Evolutionary conservation across 2,329 filamentous ascomycete genomes (phyloP), one percentile per base, ranked within the genome.

Genomic region (Davidsoniella australis): DNA sequence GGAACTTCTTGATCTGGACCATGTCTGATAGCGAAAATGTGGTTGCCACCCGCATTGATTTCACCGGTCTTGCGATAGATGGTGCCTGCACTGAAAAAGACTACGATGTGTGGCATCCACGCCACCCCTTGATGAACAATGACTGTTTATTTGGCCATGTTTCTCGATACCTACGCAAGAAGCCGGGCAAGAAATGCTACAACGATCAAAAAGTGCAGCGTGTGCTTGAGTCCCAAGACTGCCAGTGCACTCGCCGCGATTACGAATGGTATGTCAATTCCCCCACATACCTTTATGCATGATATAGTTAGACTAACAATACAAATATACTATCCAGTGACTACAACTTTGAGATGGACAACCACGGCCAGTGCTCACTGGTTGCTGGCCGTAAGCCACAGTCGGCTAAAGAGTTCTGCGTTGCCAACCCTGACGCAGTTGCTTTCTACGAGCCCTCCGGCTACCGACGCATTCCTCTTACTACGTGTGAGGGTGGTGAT

Each of bases 131-230:
- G 53, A 75, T 83, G 55, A 67, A 82, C 7, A 71, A 86, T 55
- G 78, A 87, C 56, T 98, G 91, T 63, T 71, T 98, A 2, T 98
- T 98, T 59, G 91, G 91, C 1, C 93, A 96, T 61, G 75, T 85
- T 51, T 79, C 88, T 26, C 76, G 85, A 59, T 98, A 95, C 59
- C 76, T 94, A 58, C 85, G 91, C 61, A 98, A 96, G 74, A 88
- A 83, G 64, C 65, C 71, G n/a, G 77, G 80, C 14, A 70, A 72
- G 17, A 67, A 81, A 44, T 98, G 91, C 68, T 94, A 80, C 70
- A 95, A 94, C 58, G 79, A 82, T 47, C 73, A 75, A 61, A 75
- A 73, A 54, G 75, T 93, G 55, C 70, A 78, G 55, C 76, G 79
- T 55, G 69, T 89, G 23, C 81, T 88, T 63, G 73, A 74, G 56